Evolutionary conservation across 1,139 yeast species (phyloP), one percentile per base, ranked within the genome.

Genomic region (Geotrichum macrosporum): DNA sequence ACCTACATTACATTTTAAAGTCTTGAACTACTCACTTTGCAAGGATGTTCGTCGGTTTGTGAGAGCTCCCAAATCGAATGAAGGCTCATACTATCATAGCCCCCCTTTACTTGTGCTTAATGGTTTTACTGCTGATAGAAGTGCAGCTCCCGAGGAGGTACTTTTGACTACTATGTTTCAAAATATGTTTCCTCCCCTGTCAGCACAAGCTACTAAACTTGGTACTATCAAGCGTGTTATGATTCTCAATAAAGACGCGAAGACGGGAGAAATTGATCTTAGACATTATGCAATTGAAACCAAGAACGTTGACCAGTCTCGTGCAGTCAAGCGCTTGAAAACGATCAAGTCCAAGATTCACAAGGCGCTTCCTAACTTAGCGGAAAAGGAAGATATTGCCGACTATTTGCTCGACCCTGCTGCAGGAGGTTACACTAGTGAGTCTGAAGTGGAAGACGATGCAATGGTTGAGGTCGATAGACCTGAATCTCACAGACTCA

Each of bases 91-190:
- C 51, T 81, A 80, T 55, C 60, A 76, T 52, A 73, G 76, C 51
- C 97, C 98, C 15, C 98, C 99, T 6, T 72, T 94, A 57, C 71
- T 94, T 55, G 98, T 94, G 5, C 72, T 92, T 73, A 89, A 92
- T 66, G 95, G 95, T 20, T 92, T 92, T 64, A 74, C 75, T 34
- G 75, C 80, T 15, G 78, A 50, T 42, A 59, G 65, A 47, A 57
- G 61, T 15, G 62, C 64, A 30, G 67, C 66, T 18, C 65, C 61
- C 35, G 60, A 62, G 48, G 97, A 92, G 64, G 85, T 86, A 57
- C 74, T 92, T 55, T 66, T 89, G 55, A 80, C 94, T 27, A 86
- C 97, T 2, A 81, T 89, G 71, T 87, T 94, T 69, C 98, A 92
- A 66, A 88, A 88, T 68, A 80, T 92, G 79, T 88, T 92, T 64